Conservation (phyloP, 2,329 filamentous ascomycete genomes). For the Conoideocrella luteorostrata region DNA sequence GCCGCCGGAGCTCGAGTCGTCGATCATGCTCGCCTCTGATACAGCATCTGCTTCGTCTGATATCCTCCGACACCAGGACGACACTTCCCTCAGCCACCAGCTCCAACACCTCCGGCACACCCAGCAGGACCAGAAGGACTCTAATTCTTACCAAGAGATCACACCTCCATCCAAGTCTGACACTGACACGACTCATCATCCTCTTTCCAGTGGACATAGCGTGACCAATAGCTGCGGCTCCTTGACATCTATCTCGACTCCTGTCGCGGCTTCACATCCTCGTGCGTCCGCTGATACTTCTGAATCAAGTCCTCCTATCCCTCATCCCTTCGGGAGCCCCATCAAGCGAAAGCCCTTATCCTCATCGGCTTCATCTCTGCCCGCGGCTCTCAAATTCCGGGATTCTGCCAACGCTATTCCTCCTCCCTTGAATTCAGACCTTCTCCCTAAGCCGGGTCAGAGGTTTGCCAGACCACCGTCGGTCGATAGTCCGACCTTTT, state of each 20-base stretch:
- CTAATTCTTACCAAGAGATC: constrained; percentile 10
- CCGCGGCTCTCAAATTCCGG: constrained; percentile 27
- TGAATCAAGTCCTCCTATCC: constrained; percentile 11
- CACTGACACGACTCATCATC: constrained; percentile 8
- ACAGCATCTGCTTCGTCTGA: constrained; percentile 33
- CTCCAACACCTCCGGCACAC: constrained; percentile 3
- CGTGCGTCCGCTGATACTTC: constrained; percentile 2
- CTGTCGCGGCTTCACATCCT: constrained; percentile 15
- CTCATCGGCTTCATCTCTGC: constrained; percentile 44
- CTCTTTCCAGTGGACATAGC: constrained; percentile 6
- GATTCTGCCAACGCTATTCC: constrained; percentile 7
- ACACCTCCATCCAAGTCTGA: background rate
- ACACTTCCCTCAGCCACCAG: constrained; percentile 3
- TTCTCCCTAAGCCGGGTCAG: constrained; percentile 40
- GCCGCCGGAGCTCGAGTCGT: constrained; percentile 6
- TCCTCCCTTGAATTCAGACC: constrained; percentile 29
- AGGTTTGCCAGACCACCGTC: constrained; percentile 49
- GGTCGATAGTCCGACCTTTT: constrained; percentile 55
- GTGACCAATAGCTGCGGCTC: constrained; percentile 7
- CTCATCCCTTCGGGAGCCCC: constrained; percentile 18
- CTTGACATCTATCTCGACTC: constrained; percentile 4
- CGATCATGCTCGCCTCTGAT: constrained; percentile 24
- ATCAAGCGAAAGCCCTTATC: constrained; percentile 59
- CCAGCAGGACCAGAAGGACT: constrained; percentile 6
- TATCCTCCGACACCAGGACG: constrained; percentile 13